phyloP scores from a whole-genome alignment of 108 stramenopile genomes.

The Tribonema minus region DNA sequence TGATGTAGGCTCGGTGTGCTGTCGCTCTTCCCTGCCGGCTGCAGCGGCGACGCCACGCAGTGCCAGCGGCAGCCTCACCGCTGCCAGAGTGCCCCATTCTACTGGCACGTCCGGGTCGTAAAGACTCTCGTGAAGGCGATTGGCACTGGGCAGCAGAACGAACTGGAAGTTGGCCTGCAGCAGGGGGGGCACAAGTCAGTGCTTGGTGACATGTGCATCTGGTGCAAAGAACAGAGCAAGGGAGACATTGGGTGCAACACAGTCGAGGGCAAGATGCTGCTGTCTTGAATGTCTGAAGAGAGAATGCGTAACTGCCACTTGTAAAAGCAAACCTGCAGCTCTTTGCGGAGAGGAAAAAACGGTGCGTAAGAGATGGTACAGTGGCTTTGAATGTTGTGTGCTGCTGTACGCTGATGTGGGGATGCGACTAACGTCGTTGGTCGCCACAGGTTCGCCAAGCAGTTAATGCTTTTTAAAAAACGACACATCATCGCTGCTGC shows the following conservation, averaged over 20 bases:
- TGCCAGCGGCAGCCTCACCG: slow-evolving; percentile 21
- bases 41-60: too few species aligned
- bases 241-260: not conserved
- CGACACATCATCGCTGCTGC: too few species aligned
- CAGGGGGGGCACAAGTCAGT: not conserved
- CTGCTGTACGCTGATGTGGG: too few species aligned
- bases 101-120: slow-evolving; percentile 36
- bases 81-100: slow-evolving; percentile 34
- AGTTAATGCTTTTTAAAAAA: too few species aligned
- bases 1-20: too few species aligned
- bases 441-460: too few species aligned
- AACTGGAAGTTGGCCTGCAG: slow-evolving; percentile 41
- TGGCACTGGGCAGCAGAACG: too few species aligned
- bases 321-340: not conserved
- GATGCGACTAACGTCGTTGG: too few species aligned
- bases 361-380: too few species aligned
- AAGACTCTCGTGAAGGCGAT: slow-evolving; percentile 16
- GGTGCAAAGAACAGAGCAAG: not conserved
- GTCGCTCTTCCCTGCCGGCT: too few species aligned
- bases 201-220: not conserved
- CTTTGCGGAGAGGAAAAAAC: too few species aligned
- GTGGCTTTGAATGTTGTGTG: too few species aligned
- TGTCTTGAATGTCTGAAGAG: not conserved
- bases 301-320: not conserved
- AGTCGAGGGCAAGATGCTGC: not conserved